Conservation (phyloP, 108 stramenopile species). For the Cyclotella sp. region DNA sequence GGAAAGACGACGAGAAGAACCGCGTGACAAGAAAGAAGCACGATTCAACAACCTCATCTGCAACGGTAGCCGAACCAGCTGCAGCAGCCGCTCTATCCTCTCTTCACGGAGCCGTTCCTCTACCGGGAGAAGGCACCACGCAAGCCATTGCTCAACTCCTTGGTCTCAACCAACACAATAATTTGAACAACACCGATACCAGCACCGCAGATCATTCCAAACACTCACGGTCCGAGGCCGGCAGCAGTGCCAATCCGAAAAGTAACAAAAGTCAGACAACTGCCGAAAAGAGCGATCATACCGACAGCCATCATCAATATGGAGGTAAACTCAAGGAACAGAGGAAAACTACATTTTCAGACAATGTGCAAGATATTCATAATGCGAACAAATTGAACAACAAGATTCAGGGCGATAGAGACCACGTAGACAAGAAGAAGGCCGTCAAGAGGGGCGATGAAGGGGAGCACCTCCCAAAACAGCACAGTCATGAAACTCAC, state of each 20-base stretch:
- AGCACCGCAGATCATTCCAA: background rate
- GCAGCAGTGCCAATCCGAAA: too few relatives aligned
- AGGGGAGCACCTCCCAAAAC: slow-evolving; percentile 4
- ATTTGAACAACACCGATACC: background rate
- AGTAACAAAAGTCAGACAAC: too few relatives aligned
- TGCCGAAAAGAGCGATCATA: background rate
- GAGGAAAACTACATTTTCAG: slow-evolving; percentile 3
- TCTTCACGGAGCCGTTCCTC: background rate
- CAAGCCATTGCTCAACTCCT: slow-evolving; percentile 15
- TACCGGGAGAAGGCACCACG: slow-evolving; percentile 4
- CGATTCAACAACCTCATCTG: background rate
- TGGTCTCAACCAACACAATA: background rate
- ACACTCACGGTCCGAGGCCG: background rate
- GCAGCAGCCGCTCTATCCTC: background rate
- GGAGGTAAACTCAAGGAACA: background rate
- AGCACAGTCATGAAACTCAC: background rate
- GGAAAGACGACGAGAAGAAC: background rate
- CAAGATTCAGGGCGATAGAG: slow-evolving; percentile 5
- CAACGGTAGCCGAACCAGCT: background rate
- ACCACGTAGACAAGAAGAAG: background rate
- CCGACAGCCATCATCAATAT: background rate
- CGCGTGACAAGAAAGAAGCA: background rate
- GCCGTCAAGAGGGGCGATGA: slow-evolving; percentile 16
- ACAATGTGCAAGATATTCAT: background rate
- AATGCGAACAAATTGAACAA: slow-evolving; percentile 14